phyloP scores from a whole-genome alignment of 257 asterid genomes.

The Scutellaria baicalensis region DNA sequence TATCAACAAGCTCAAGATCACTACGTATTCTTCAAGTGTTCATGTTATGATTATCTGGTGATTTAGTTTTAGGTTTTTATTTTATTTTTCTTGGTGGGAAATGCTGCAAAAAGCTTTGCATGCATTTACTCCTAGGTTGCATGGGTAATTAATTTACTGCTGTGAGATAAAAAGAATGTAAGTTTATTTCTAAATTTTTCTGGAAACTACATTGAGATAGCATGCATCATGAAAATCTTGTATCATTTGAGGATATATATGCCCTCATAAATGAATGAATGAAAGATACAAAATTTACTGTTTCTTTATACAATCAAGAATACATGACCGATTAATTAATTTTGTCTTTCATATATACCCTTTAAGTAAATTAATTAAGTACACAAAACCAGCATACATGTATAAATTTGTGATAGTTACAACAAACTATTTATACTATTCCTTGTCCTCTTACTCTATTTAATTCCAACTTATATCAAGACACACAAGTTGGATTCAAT shows the following conservation, averaged over 20 bases:
- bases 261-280: conserved; percentile 9
- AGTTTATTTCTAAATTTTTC: neutral
- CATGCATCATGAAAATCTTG: conserved; percentile 1
- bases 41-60: neutral
- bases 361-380: too few relatives aligned
- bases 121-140: conserved; percentile 25
- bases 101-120: conserved; percentile 22
- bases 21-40: conserved; percentile 5
- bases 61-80: neutral
- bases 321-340: neutral
- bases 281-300: conserved; percentile 14
- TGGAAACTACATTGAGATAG: neutral
- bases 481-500: too few relatives aligned
- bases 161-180: conserved; percentile 1
- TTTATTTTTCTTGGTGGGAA: neutral
- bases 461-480: too few relatives aligned
- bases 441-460: too few relatives aligned
- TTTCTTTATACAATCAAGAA: neutral
- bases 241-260: conserved; percentile 13
- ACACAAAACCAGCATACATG: too few relatives aligned
- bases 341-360: neutral
- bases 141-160: neutral
- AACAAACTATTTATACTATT: too few relatives aligned
- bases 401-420: too few relatives aligned
- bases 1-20: neutral